These are phyloP conservation scores for Globisporangium viniferum DNA, from an alignment of 352 stramenopile genomes.

Conservation along the genomic window DNA sequence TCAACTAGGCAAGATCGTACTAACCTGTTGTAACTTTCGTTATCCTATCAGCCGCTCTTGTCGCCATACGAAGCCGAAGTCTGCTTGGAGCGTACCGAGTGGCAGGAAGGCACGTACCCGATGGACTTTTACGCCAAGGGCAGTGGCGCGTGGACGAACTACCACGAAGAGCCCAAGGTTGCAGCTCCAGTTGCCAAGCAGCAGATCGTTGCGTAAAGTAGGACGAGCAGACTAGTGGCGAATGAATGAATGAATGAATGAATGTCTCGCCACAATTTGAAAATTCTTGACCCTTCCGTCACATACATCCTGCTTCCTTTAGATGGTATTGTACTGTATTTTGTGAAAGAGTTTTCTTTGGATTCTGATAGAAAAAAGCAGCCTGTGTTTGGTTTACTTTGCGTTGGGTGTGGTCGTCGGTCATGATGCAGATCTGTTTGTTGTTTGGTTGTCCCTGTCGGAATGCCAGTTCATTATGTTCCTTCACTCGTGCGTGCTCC, in stretches of 20 bases:
- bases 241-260: background rate
- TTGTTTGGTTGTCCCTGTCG: background rate
- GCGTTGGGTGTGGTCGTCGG: too few species aligned
- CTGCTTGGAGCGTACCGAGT: slow-evolving; percentile 86
- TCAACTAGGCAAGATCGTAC: background rate
- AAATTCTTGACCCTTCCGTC: background rate
- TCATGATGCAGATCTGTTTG: slow-evolving; percentile 3
- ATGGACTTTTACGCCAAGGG: slow-evolving; percentile 99
- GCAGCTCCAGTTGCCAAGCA: slow-evolving; percentile 1
- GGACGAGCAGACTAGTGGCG: background rate
- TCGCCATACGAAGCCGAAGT: slow-evolving; percentile 98
- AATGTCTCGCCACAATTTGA: background rate
- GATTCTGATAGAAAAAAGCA: slow-evolving; percentile 6
- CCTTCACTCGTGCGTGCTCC: slow-evolving; percentile 4
- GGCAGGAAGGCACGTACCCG: slow-evolving; percentile 91
- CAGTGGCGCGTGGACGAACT: slow-evolving; percentile 97
- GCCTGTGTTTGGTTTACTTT: background rate
- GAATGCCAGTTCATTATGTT: background rate
- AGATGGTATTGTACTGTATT: too few species aligned
- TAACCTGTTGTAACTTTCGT: background rate
- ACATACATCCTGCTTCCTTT: background rate
- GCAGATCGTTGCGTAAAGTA: slow-evolving; percentile 2
- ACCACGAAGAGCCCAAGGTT: slow-evolving; percentile 66
- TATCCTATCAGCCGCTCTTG: slow-evolving; percentile 81
- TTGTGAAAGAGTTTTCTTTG: background rate